Conservation (phyloP, 257 asterid species). For the Voacanga thouarsii region DNA sequence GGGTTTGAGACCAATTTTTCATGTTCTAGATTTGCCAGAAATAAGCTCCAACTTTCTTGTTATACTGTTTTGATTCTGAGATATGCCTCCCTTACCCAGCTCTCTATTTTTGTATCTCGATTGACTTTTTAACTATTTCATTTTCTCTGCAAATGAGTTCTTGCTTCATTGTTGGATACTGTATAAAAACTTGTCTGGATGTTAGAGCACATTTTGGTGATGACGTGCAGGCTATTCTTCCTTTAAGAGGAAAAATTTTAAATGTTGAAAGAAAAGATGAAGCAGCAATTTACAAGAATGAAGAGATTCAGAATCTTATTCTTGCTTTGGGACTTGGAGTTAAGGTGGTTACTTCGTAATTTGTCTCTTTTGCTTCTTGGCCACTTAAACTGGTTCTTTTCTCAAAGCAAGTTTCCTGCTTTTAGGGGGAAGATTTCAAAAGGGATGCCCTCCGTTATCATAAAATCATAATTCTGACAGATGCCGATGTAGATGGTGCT, state of each 20-base stretch:
- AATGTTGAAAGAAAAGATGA: slow-evolving; percentile 93
- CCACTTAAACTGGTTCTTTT: slow-evolving; percentile 18
- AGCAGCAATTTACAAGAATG: slow-evolving; percentile 97
- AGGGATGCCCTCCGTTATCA: slow-evolving; percentile 95
- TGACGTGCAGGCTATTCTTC: slow-evolving; percentile 84
- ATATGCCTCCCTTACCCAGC: neutral
- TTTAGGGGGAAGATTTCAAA: slow-evolving; percentile 88
- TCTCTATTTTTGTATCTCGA: neutral
- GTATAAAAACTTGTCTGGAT: neutral
- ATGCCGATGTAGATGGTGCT: slow-evolving; percentile 99
- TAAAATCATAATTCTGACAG: slow-evolving; percentile 91
- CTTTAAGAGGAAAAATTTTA: slow-evolving; percentile 94
- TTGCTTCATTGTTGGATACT: neutral
- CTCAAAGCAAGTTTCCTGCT: slow-evolving; percentile 16
- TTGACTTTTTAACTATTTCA: neutral
- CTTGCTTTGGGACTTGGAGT: slow-evolving; percentile 96
- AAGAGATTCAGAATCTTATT: slow-evolving; percentile 98
- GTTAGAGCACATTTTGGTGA: slow-evolving; percentile 20
- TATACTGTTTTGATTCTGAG: neutral
- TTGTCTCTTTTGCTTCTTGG: slow-evolving; percentile 11
- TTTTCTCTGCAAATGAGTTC: neutral
- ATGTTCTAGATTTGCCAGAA: neutral
- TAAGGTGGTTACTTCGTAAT: slow-evolving; percentile 50
- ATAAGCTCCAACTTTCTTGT: neutral
- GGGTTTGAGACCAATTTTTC: neutral